Base-by-base conservation (phyloP, 176 grass and related monocot genomes). In the Musa beccarii region DNA sequence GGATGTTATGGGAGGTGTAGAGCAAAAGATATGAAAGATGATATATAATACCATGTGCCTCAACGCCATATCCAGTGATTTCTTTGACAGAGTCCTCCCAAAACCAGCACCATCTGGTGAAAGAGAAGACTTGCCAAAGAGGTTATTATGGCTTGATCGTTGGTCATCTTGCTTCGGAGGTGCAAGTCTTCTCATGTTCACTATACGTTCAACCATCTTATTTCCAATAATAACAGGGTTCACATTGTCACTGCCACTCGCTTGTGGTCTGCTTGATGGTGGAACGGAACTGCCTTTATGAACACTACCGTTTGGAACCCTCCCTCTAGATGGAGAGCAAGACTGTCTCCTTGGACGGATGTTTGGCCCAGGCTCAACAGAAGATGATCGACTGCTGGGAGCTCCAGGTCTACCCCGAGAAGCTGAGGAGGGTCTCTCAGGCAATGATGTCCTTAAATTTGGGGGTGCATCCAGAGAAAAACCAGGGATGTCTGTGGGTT, bases 191-290 rank as follows among this genome's bases (percentile, higher is more conserved):
- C 94, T 88, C 94, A 98, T 98, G 69, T 98, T 90, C 52, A 98
- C 94, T 77, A 98, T 86, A 23, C 94, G 83, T 82, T 98, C 94
- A 81, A 98, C 94, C 90, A 98, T 93, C 86, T 98, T 98, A 83
- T 82, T 98, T 79, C 94, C 94, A 76, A 98, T 91, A 53, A 79
- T 80, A 51, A 98, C 86, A 19, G 94, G 94, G 76, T 98, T 98
- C n/a, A 87, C 81, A 65, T 66, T 88, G 78, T 81, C 81, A 61
- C 78, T 68, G 24, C 81, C 79, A 28, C 87, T 89, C 75, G 88
- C 74, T 76, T 88, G 87, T 70, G 78, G 83, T 83, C 89, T 90
- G 82, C 92, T 87, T 71, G 84, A 81, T 75, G 94, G 83, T 1
- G 92, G 89, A 86, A 89, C 62, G 19, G 86, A 85, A 69, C 86